Evolutionary conservation across 495 filamentous ascomycete genomes (phyloP).

Genomic region (Talaromyces nanjingensis): DNA sequence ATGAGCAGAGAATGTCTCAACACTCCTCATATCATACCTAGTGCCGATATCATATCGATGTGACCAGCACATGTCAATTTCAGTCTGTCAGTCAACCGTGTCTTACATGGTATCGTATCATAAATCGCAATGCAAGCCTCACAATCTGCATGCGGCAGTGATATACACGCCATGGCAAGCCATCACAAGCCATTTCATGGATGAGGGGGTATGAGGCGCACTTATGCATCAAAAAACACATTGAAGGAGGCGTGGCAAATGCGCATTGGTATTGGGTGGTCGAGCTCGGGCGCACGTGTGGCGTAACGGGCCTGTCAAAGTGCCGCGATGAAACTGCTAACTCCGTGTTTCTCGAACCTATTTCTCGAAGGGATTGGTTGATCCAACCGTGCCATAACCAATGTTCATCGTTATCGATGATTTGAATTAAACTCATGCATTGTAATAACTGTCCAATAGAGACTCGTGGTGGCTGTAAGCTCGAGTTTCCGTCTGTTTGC

Average conservation of each 20-base stretch:
- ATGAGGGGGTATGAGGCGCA: neutral
- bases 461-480: neutral
- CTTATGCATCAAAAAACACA: neutral
- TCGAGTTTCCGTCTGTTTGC: neutral
- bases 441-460: neutral
- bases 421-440: neutral
- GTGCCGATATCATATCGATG: neutral
- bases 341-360: neutral
- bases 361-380: neutral
- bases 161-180: neutral
- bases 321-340: neutral
- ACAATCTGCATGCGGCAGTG: neutral
- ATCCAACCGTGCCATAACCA: neutral
- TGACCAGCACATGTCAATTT: neutral
- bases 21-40: neutral
- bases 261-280: neutral
- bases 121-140: neutral
- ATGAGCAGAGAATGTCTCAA: neutral
- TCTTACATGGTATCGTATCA: neutral
- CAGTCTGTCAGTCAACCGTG: neutral
- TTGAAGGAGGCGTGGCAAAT: neutral
- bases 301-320: slow-evolving; percentile 4
- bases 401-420: neutral
- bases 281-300: neutral
- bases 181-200: neutral